phyloP scores from a whole-genome alignment of 75 land plant species.

The Gnetum montanum region DNA sequence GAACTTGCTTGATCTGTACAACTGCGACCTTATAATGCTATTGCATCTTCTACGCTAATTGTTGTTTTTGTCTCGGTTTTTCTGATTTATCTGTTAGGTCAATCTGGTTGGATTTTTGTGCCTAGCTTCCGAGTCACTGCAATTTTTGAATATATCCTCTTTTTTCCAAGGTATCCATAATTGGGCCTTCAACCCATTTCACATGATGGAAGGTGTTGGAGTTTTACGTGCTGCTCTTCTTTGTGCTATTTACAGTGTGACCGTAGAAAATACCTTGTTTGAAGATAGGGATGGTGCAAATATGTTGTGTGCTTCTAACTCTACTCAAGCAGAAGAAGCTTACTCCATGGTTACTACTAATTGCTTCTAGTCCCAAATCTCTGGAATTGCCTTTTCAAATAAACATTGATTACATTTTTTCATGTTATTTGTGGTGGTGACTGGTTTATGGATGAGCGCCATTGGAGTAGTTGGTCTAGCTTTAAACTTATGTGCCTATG shows the following conservation, averaged over 20 bases:
- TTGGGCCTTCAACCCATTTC: conserved; percentile 8
- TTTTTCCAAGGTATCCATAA: conserved; percentile 23
- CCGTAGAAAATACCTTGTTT: not conserved
- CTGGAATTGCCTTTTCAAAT: conserved; percentile 13
- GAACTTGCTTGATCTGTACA: conserved; percentile 10
- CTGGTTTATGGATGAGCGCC: conserved; percentile 17
- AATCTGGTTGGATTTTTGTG: conserved; percentile 17
- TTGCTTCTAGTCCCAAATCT: conserved; percentile 2
- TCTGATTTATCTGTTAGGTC: conserved; percentile 9
- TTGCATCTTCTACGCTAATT: conserved; percentile 10
- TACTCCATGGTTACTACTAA: conserved; percentile 3
- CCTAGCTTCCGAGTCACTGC: conserved; percentile 14
- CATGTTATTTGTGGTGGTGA: conserved; percentile 12
- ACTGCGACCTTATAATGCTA: conserved; percentile 16
- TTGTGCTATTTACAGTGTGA: conserved; percentile 1
- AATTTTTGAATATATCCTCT: conserved; percentile 13
- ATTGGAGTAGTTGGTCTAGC: conserved; percentile 19
- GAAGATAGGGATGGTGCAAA: conserved; percentile 3
- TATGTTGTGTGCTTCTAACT: not conserved
- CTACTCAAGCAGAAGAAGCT: not conserved
- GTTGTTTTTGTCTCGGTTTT: conserved; percentile 5
- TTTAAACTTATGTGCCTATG: conserved; percentile 19
- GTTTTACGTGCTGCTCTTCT: conserved; percentile 9
- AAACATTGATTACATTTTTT: conserved; percentile 15
- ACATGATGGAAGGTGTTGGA: conserved; percentile 8